Evolutionary conservation across 129 eudicot species (phyloP).

Genomic region (Saposhnikovia divaricata): DNA sequence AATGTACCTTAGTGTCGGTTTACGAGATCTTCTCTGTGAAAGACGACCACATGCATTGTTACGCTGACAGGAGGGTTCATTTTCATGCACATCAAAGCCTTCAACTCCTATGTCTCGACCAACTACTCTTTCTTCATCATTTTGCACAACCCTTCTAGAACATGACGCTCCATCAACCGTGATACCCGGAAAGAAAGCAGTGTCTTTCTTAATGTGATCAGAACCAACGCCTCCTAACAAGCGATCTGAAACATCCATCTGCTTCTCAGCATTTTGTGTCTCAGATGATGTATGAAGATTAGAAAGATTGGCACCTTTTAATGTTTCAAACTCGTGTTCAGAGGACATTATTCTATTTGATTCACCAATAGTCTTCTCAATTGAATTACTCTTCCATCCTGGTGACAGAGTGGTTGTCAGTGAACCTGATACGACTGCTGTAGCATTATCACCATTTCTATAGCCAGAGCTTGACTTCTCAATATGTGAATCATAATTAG

Average conservation of each 20-base stretch:
- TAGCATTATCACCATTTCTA: constrained; percentile 16
- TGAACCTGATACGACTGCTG: constrained; percentile 24
- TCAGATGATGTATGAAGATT: constrained; percentile 19
- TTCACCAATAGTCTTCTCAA: constrained; percentile 21
- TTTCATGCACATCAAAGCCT: constrained; percentile 18
- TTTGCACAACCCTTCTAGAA: constrained; percentile 20
- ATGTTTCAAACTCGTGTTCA: constrained; percentile 16
- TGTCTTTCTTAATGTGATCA: constrained; percentile 18
- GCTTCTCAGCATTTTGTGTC: constrained; percentile 26
- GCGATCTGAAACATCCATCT: constrained; percentile 34
- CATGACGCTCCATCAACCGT: constrained; percentile 3
- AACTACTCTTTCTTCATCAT: constrained; percentile 17
- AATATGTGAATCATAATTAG: constrained; percentile 38
- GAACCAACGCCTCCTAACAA: constrained; percentile 13
- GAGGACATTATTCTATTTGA: constrained; percentile 14
- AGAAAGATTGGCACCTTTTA: constrained; percentile 12
- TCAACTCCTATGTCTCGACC: constrained; percentile 19
- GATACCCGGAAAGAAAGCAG: constrained; percentile 5
- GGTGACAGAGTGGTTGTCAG: constrained; percentile 25
- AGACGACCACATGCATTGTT: constrained; percentile 17
- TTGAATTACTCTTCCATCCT: constrained; percentile 25
- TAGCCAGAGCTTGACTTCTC: constrained; percentile 26
- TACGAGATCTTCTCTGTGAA: constrained; percentile 55
- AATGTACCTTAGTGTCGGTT: constrained; percentile 66
- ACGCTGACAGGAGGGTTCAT: constrained; percentile 23